A percentile compares a stretch with the other conserved stretches of the same genome.
These are phyloP conservation scores for Raddia guianensis DNA, from an alignment of 176 grass and related monocot species.

Conservation along the genomic window DNA sequence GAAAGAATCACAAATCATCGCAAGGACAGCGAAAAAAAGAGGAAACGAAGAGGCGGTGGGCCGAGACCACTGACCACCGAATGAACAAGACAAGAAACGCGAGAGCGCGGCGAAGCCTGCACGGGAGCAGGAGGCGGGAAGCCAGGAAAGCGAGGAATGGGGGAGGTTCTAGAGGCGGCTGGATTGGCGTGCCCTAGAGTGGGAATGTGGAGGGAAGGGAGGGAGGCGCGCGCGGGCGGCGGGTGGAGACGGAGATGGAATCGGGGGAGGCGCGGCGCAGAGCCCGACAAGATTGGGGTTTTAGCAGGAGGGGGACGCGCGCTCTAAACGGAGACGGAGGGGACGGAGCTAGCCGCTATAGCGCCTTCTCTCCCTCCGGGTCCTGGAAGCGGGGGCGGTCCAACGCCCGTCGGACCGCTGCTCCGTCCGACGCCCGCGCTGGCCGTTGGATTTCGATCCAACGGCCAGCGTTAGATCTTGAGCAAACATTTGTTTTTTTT, in stretches of 20 bases:
- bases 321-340: too few species aligned
- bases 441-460: too few species aligned
- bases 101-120: not conserved
- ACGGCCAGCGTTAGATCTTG: too few species aligned
- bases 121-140: not conserved
- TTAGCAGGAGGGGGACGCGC: too few species aligned
- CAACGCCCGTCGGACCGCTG: too few species aligned
- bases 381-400: too few species aligned
- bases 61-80: not conserved
- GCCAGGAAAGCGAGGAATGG: not conserved
- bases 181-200: conserved; percentile 26
- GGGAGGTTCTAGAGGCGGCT: conserved; percentile 30
- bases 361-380: too few species aligned
- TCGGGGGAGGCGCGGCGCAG: conserved; percentile 12
- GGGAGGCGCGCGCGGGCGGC: not conserved
- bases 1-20: not conserved
- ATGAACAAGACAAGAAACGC: not conserved
- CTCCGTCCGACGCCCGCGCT: too few species aligned
- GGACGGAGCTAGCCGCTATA: too few species aligned
- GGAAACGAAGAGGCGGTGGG: not conserved
- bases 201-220: too few species aligned
- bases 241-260: not conserved
- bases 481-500: too few species aligned
- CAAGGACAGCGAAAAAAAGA: not conserved
- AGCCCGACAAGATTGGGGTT: conserved; percentile 52